A percentile compares a stretch with the other conserved stretches of the same genome.
These are phyloP conservation scores for sorghum (Sorghum bicolor) DNA, from an alignment of 176 grass and related monocot species.

Conservation along the genomic window Sorghum_bicolor_NCBIv3 NC_012878.2:58687501-58688000, in stretches of 20 bases:
- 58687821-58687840: neutral
- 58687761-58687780: neutral
- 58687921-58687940: neutral
- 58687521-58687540: neutral
- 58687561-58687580: neutral
- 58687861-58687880: constrained; percentile 34
- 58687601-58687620: neutral
- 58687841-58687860: constrained; percentile 19
- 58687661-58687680: neutral
- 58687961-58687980: neutral
- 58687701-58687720: neutral
- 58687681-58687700: neutral
- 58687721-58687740: neutral
- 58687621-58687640: neutral
- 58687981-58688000: neutral
- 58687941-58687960: neutral
- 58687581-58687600: neutral
- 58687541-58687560: neutral
- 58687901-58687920: neutral
- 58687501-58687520: neutral
- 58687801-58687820: neutral
- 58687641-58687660: neutral
- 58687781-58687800: neutral
- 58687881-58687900: constrained; percentile 4
- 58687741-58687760: constrained; percentile 5